These are phyloP conservation scores for Pseudomicrostroma phylloplanum DNA, from an alignment of 1,284 basidiomycete genomes.

Conservation along the genomic window DNA sequence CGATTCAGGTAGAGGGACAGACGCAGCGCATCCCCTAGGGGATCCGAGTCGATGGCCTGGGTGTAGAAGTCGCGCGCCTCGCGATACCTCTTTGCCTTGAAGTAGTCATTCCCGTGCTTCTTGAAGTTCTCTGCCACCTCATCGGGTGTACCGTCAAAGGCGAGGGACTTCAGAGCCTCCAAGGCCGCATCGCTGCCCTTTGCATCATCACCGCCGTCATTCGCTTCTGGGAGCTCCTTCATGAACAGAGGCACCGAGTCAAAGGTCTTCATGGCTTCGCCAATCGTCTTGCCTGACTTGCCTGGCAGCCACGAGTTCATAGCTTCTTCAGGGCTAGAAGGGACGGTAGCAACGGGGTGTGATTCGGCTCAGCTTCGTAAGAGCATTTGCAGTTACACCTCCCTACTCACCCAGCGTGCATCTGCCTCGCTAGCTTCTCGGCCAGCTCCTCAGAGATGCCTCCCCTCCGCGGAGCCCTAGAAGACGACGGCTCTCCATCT, in stretches of 20 bases:
- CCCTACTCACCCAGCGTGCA: slow-evolving; percentile 4
- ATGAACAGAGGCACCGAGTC: slow-evolving; percentile 73
- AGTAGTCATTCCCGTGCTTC: slow-evolving; percentile 90
- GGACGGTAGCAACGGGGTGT: background rate
- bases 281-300: slow-evolving; percentile 12
- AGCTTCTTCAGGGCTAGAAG: background rate
- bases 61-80: slow-evolving; percentile 87
- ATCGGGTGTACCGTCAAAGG: slow-evolving; percentile 83
- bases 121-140: slow-evolving; percentile 90
- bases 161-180: slow-evolving; percentile 76
- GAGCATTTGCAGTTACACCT: background rate
- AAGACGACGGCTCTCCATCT: background rate
- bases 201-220: slow-evolving; percentile 34
- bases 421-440: slow-evolving; percentile 1
- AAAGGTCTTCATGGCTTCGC: slow-evolving; percentile 24
- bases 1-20: slow-evolving; percentile 63
- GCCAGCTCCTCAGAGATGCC: slow-evolving; percentile 7
- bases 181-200: slow-evolving; percentile 61
- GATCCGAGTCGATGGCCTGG: slow-evolving; percentile 76
- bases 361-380: background rate
- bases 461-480: background rate
- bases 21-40: slow-evolving; percentile 62
- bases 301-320: slow-evolving; percentile 1
- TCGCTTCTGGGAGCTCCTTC: slow-evolving; percentile 64
- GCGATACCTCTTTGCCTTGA: slow-evolving; percentile 72